These are phyloP conservation scores for Termitomyces sp. DNA, from an alignment of 768 basidiomycete genomes.

Conservation along the genomic window DNA sequence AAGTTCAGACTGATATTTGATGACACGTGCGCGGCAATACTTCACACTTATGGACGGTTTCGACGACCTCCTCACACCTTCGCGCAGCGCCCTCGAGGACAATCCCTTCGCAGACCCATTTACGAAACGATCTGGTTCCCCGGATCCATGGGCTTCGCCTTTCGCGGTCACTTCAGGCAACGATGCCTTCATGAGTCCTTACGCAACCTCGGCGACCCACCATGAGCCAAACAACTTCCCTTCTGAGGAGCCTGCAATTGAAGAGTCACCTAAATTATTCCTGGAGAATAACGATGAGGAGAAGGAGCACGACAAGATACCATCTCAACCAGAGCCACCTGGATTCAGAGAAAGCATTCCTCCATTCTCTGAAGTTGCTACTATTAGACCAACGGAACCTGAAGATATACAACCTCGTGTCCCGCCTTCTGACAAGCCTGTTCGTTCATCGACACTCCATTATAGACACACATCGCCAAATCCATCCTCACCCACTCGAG, in stretches of 20 bases:
- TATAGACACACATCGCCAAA: conserved; percentile 6
- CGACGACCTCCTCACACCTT: conserved; percentile 66
- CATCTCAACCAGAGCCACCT: conserved; percentile 29
- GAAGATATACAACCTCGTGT: conserved; percentile 25
- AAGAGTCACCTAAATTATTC: conserved; percentile 31
- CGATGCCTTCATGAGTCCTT: conserved; percentile 21
- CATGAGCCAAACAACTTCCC: conserved; percentile 19
- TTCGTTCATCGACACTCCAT: conserved; percentile 5
- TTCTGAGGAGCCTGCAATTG: conserved; percentile 17
- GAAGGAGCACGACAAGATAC: conserved; percentile 28
- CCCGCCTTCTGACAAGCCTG: conserved; percentile 4
- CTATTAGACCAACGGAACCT: conserved; percentile 31
- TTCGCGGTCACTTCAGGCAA: conserved; percentile 31
- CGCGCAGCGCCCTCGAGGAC: conserved; percentile 57
- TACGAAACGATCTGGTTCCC: conserved; percentile 58
- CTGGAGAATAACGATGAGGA: conserved; percentile 20
- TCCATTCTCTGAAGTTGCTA: conserved; percentile 37
- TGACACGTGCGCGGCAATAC: neutral
- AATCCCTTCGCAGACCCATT: conserved; percentile 78
- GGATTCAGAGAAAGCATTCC: conserved; percentile 52
- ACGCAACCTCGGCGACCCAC: conserved; percentile 18
- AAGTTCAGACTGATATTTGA: neutral
- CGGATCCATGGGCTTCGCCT: conserved; percentile 73
- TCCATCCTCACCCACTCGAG: conserved; percentile 15
- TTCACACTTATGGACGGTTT: conserved; percentile 60